These are phyloP conservation scores for Candida railenensis DNA, from an alignment of 805 yeast species.

Conservation along the genomic window DNA sequence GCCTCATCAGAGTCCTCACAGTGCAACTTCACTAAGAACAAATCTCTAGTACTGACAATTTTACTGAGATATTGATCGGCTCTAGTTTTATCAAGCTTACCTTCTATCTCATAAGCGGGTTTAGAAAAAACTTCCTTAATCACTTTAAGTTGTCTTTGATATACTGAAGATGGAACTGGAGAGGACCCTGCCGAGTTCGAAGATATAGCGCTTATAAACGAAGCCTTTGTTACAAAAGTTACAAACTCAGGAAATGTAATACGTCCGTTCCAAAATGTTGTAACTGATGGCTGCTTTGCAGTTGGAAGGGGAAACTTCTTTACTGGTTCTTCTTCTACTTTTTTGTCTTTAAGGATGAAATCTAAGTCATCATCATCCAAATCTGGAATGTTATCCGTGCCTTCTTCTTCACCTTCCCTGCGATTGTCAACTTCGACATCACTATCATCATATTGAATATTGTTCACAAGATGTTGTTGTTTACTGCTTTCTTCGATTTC, in stretches of 20 bases:
- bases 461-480: neutral
- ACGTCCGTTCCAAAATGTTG: constrained; percentile 46
- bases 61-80: constrained; percentile 60
- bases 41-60: constrained; percentile 48
- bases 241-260: constrained; percentile 51
- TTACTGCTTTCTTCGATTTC: constrained; percentile 17
- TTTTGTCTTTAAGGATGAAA: constrained; percentile 24
- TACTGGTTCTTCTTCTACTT: constrained; percentile 5
- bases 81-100: constrained; percentile 52
- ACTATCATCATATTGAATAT: constrained; percentile 13
- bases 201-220: constrained; percentile 27
- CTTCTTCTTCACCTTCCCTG: constrained; percentile 7
- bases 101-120: constrained; percentile 49
- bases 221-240: constrained; percentile 36
- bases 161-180: neutral
- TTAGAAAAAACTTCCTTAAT: constrained; percentile 28
- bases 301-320: constrained; percentile 6
- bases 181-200: neutral
- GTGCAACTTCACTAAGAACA: constrained; percentile 48
- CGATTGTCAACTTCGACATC: constrained; percentile 14
- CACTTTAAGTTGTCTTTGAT: constrained; percentile 19
- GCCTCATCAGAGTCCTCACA: constrained; percentile 14
- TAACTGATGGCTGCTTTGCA: no score
- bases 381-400: constrained; percentile 10
- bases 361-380: constrained; percentile 33